Evolutionary conservation across 768 basidiomycete species (phyloP).

Genomic region (Termitomyces sp.): DNA sequence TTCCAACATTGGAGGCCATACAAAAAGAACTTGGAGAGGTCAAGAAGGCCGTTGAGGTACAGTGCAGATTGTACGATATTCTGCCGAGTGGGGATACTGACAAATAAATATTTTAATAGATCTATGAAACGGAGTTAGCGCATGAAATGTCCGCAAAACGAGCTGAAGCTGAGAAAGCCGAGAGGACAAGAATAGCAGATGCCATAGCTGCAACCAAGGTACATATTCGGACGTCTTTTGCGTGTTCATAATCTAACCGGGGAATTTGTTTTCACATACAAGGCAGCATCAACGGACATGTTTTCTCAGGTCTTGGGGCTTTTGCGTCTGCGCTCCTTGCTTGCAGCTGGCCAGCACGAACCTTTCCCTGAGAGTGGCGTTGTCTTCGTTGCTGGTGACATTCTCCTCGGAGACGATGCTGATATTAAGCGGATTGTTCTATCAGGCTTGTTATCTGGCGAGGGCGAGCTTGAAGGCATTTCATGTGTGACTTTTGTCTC

Average conservation of each 20-base stretch:
- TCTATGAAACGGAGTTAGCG: slow-evolving; percentile 55
- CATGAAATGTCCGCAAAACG: slow-evolving; percentile 51
- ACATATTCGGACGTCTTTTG: slow-evolving; percentile 11
- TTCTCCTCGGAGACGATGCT: slow-evolving; percentile 50
- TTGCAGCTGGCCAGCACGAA: slow-evolving; percentile 40
- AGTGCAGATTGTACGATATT: slow-evolving; percentile 5
- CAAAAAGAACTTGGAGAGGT: slow-evolving; percentile 82
- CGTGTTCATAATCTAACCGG: background rate
- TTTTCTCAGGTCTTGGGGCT: slow-evolving; percentile 50
- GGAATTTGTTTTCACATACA: background rate
- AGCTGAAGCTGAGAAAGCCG: slow-evolving; percentile 48
- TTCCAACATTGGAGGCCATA: slow-evolving; percentile 71
- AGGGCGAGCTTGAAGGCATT: slow-evolving; percentile 57
- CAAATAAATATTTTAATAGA: slow-evolving; percentile 29
- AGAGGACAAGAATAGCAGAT: slow-evolving; percentile 47
- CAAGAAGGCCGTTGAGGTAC: slow-evolving; percentile 79
- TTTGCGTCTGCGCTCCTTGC: slow-evolving; percentile 48
- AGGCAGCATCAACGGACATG: slow-evolving; percentile 41
- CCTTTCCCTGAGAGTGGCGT: slow-evolving; percentile 45
- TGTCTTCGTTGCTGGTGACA: slow-evolving; percentile 45
- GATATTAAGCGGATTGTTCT: slow-evolving; percentile 46
- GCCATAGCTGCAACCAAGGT: slow-evolving; percentile 60
- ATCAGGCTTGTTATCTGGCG: slow-evolving; percentile 47
- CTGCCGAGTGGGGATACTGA: background rate
- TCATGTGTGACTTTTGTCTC: slow-evolving; percentile 43